Conservation (phyloP, 2,329 filamentous ascomycete species). For the Alternaria consortialis region DNA sequence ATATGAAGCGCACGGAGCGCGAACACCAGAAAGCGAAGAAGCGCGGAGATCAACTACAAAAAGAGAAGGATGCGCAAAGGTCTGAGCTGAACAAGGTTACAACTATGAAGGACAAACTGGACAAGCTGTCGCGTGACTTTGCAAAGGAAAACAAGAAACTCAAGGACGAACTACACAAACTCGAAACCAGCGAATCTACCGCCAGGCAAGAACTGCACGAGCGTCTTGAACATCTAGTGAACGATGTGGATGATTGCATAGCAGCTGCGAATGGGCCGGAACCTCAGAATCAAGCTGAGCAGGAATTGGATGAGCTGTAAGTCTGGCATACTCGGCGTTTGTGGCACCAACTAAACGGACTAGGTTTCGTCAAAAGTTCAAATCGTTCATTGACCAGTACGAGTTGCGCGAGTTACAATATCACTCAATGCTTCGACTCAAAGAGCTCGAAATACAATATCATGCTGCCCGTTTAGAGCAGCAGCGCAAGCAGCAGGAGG, state of each 20-base stretch:
- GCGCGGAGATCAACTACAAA: conserved; percentile 90
- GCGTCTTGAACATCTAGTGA: conserved; percentile 80
- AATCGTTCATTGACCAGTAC: conserved; percentile 95
- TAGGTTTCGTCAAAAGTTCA: conserved; percentile 78
- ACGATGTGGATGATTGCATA: conserved; percentile 88
- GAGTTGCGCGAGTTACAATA: conserved; percentile 95
- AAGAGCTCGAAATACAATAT: conserved; percentile 94
- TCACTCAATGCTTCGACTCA: conserved; percentile 87
- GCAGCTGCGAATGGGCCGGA: conserved; percentile 85
- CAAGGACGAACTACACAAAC: conserved; percentile 88
- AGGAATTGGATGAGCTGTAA: conserved; percentile 89
- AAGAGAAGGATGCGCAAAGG: conserved; percentile 91
- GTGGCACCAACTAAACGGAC: conserved; percentile 17
- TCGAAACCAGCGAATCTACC: conserved; percentile 84
- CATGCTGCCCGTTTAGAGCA: conserved; percentile 88
- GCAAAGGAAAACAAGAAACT: conserved; percentile 98
- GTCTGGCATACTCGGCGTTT: conserved; percentile 43
- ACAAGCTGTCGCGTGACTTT: conserved; percentile 93
- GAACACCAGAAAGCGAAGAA: conserved; percentile 97
- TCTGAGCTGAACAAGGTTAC: conserved; percentile 90
- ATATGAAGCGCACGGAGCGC: conserved; percentile 94
- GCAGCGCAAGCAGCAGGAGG: conserved; percentile 87
- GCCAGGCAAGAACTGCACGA: conserved; percentile 86
- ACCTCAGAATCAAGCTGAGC: conserved; percentile 76
- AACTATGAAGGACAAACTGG: conserved; percentile 92